Conservation (phyloP, 2,329 filamentous ascomycete genomes). For the Clonostachys rhizophaga region DNA sequence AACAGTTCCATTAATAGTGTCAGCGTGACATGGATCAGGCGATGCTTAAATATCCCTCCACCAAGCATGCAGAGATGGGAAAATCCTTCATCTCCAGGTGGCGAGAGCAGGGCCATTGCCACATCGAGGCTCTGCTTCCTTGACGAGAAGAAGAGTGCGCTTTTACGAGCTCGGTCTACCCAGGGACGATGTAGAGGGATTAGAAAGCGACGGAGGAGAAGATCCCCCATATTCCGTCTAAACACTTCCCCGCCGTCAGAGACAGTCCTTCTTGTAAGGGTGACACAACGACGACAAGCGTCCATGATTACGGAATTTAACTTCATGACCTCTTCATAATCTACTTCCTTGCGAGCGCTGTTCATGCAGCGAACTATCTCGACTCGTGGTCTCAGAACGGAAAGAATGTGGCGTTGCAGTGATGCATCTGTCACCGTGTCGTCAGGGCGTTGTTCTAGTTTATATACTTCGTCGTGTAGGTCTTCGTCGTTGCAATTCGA, state of each 20-base stretch:
- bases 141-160: conserved; percentile 44
- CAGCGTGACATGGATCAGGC: no score
- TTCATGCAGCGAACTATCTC: conserved; percentile 25
- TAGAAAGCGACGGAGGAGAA: conserved; percentile 47
- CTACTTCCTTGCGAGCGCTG: conserved; percentile 19
- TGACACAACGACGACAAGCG: background rate
- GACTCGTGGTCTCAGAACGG: conserved; percentile 26
- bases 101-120: conserved; percentile 26
- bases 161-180: conserved; percentile 28
- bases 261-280: conserved; percentile 4
- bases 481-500: conserved; percentile 26
- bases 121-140: conserved; percentile 40
- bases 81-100: conserved; percentile 27
- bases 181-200: conserved; percentile 48
- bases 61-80: conserved; percentile 24
- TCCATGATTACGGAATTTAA: conserved; percentile 24
- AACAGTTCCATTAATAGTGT: no score
- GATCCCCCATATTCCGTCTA: conserved; percentile 43
- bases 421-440: conserved; percentile 19
- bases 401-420: conserved; percentile 25
- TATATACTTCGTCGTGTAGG: conserved; percentile 7
- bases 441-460: conserved; percentile 2
- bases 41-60: conserved; percentile 27
- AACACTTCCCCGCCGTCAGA: conserved; percentile 18
- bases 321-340: conserved; percentile 24